Conservation (phyloP, 495 filamentous ascomycete species). For the Daldinia caldariorum region DNA sequence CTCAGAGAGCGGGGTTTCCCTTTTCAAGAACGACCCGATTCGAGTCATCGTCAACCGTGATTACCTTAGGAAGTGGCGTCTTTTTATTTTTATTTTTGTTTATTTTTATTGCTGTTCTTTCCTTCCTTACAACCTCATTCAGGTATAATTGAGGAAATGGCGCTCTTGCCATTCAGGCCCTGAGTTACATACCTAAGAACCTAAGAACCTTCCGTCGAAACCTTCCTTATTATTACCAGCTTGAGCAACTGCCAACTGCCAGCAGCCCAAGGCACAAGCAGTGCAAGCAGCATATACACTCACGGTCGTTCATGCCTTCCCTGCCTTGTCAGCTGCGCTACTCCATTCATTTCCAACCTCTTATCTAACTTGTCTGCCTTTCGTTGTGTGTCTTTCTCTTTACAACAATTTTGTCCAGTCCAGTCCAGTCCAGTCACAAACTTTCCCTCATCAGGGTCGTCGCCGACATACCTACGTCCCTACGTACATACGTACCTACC, state of each 20-base stretch:
- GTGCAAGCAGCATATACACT: no score
- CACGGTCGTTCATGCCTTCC: no score
- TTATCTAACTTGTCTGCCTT: neutral
- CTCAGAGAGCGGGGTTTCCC: neutral
- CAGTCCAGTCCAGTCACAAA: neutral
- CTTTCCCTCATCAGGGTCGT: neutral
- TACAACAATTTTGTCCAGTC: neutral
- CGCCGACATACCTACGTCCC: neutral
- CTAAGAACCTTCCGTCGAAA: neutral
- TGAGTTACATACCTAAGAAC: neutral
- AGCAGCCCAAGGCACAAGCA: no score
- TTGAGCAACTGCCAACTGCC: neutral
- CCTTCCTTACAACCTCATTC: neutral
- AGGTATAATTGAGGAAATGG: conserved; percentile 13
- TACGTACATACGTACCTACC: no score
- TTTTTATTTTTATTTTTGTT: neutral
- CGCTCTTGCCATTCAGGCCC: neutral
- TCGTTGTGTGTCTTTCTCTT: neutral
- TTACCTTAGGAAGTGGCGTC: conserved; percentile 1
- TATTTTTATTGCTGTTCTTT: no score
- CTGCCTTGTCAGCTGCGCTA: neutral
- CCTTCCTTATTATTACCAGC: neutral
- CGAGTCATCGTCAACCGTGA: conserved; percentile 6
- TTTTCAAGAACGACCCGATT: conserved; percentile 1
- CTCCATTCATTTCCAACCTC: neutral